Evolutionary conservation across 2,329 filamentous ascomycete genomes (phyloP).

Genomic region (Macroventuria anomochaeta): DNA sequence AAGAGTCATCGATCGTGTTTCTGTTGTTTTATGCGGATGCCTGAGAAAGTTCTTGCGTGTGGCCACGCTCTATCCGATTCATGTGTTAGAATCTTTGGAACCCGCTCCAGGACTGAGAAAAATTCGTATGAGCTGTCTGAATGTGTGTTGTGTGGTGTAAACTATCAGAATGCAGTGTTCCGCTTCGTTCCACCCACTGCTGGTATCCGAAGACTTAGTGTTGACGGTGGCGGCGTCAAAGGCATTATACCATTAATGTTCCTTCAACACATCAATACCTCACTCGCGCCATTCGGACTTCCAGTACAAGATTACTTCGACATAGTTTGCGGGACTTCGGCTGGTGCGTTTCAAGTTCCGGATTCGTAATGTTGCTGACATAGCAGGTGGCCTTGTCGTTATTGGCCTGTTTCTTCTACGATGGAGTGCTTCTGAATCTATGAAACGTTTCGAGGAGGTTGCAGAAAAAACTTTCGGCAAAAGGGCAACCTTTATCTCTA

Average conservation of each 20-base stretch:
- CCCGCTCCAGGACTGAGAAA: background rate
- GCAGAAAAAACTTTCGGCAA: background rate
- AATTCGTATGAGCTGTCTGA: background rate
- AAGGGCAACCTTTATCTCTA: background rate
- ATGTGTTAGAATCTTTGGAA: constrained; percentile 17
- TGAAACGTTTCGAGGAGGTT: background rate
- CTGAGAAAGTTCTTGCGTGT: constrained; percentile 22
- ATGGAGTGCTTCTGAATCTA: background rate
- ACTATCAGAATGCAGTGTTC: constrained; percentile 11
- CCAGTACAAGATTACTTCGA: background rate
- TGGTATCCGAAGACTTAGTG: constrained; percentile 20
- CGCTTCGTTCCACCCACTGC: constrained; percentile 19
- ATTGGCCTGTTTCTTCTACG: background rate
- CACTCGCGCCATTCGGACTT: constrained; percentile 5
- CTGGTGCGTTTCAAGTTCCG: background rate
- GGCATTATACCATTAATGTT: constrained; percentile 23
- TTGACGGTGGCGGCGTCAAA: constrained; percentile 23
- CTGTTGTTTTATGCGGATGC: constrained; percentile 23
- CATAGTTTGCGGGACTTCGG: background rate
- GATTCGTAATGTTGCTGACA: background rate
- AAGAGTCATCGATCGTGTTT: constrained; percentile 23
- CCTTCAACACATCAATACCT: constrained; percentile 18
- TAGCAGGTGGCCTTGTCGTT: background rate
- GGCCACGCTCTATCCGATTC: constrained; percentile 20
- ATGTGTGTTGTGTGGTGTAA: constrained; percentile 15